A percentile compares a stretch with the other conserved stretches of the same genome.
Conservation (phyloP, 2,329 filamentous ascomycete species). For the Cephalotrichum gorgonifer region DNA sequence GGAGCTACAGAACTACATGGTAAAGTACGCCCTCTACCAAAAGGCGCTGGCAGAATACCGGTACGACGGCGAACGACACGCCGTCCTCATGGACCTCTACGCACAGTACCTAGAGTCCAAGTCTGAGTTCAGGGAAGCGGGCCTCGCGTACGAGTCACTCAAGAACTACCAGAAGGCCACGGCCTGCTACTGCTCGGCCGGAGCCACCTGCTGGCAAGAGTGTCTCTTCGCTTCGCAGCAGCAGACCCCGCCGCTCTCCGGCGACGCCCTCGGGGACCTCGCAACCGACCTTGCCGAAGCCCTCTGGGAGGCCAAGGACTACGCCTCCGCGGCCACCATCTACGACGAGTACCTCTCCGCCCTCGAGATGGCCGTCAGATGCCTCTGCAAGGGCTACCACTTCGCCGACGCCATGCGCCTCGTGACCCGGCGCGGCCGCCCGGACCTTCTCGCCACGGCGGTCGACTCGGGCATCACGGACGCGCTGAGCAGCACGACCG, state of each 20-base stretch:
- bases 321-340: conserved; percentile 66
- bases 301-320: conserved; percentile 76
- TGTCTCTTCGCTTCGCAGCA: conserved; percentile 71
- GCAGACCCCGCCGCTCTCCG: conserved; percentile 47
- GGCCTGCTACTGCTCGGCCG: conserved; percentile 72
- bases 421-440: conserved; percentile 47
- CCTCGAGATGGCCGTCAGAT: conserved; percentile 57
- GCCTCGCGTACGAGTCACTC: conserved; percentile 83
- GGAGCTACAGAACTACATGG: conserved; percentile 67
- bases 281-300: conserved; percentile 69
- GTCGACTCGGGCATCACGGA: conserved; percentile 76
- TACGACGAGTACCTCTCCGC: conserved; percentile 73
- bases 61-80: conserved; percentile 61
- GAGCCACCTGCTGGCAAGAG: conserved; percentile 74
- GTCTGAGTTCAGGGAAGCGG: conserved; percentile 77
- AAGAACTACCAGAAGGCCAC: conserved; percentile 64
- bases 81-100: conserved; percentile 64
- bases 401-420: conserved; percentile 86
- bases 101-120: conserved; percentile 65
- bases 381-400: conserved; percentile 76
- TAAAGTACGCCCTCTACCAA: conserved; percentile 71
- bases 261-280: conserved; percentile 52
- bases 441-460: conserved; percentile 53
- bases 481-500: conserved; percentile 70
- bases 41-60: conserved; percentile 72